Evolutionary conservation across 768 basidiomycete genomes (phyloP).

Genomic region (Cystobasidiopsis lactophilus): DNA sequence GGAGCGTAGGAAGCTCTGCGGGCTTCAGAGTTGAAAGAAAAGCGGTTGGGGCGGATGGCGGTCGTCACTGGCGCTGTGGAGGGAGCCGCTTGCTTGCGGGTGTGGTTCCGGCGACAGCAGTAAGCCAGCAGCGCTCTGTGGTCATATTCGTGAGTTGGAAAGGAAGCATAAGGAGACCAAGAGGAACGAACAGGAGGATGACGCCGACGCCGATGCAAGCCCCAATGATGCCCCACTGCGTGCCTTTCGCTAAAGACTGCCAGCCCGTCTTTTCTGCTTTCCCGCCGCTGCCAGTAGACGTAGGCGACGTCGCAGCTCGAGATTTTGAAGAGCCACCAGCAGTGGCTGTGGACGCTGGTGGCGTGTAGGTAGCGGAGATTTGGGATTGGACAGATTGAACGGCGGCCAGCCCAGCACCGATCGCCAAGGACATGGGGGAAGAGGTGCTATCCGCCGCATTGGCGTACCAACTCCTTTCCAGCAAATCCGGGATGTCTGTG

Average conservation of each 20-base stretch:
- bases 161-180: neutral
- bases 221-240: neutral
- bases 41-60: neutral
- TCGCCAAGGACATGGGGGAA: no score
- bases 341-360: neutral
- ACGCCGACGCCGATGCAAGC: neutral
- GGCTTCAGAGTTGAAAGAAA: no score
- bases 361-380: neutral
- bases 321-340: neutral
- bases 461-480: no score
- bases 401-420: neutral
- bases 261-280: constrained; percentile 35
- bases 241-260: neutral
- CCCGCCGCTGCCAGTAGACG: no score
- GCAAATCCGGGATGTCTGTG: no score
- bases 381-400: neutral
- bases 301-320: no score
- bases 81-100: neutral
- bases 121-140: neutral
- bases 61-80: neutral
- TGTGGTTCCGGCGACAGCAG: neutral
- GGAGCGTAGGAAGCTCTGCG: no score
- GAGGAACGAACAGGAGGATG: neutral
- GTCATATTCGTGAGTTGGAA: neutral
- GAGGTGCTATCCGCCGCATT: no score